Evolutionary conservation across 345 rosid species (phyloP).

Genomic region (Firmiana major): DNA sequence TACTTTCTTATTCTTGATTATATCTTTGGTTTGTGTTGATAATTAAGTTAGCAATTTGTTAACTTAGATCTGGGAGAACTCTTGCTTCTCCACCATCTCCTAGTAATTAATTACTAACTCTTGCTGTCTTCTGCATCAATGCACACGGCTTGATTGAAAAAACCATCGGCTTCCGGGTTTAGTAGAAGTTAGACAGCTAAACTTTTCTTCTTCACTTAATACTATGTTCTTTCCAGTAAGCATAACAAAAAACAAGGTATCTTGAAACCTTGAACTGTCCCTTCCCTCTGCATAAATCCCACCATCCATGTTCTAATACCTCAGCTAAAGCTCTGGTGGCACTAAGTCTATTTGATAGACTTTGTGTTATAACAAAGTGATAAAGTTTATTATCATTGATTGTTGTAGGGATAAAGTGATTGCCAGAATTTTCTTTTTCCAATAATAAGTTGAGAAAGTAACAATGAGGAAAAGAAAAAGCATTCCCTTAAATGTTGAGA

Average conservation of each 20-base stretch:
- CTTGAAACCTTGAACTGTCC: too few species aligned
- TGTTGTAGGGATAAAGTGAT: constrained; percentile 13
- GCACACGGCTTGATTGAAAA: constrained; percentile 2
- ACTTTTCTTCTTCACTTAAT: too few species aligned
- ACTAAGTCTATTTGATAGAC: background rate
- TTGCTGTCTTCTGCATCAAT: background rate
- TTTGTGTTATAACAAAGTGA: background rate
- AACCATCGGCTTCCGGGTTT: background rate
- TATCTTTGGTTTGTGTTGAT: background rate
- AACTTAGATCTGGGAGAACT: background rate
- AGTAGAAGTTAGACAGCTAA: background rate
- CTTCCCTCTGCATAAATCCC: background rate
- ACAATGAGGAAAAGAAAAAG: background rate
- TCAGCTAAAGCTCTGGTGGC: background rate
- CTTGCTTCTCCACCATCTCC: background rate
- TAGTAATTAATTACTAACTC: background rate
- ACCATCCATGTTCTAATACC: background rate
- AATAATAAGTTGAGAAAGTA: background rate
- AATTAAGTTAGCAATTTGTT: background rate
- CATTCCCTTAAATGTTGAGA: background rate
- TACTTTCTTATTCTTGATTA: background rate
- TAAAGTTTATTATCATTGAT: constrained; percentile 6
- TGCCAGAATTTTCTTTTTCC: background rate
- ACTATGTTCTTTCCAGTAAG: too few species aligned
- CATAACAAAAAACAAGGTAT: too few species aligned